Evolutionary conservation across 2,329 filamentous ascomycete genomes (phyloP), one percentile per base, ranked within the genome.

Genomic region (Basipetospora sp.): DNA sequence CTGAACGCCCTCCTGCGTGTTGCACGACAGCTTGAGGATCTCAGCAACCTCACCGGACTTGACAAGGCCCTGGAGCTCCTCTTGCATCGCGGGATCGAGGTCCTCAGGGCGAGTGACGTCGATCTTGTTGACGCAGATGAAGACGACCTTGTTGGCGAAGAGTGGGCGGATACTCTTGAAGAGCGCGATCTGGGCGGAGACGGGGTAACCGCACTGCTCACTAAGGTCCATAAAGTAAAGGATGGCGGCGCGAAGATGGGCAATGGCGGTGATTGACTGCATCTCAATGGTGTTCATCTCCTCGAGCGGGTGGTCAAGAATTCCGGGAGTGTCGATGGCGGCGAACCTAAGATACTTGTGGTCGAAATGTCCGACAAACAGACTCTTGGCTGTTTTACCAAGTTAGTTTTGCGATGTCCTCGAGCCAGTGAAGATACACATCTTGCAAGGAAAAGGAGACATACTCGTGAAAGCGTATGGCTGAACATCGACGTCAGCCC

Each of bases 221-320:
- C 83, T 93, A 43, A 94, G 67, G 66, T 96, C 88, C 83, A 96
- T 94, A 56, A 96, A 96, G 62, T 96, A 96, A 42, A 96, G 68
- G 46, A 98, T 92, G 40, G 88, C 88, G 30, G 87, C 92, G 50
- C 88, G 76, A 54, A 98, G 69, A 66, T 98, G 92, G 36, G 90
- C 90, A 63, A 98, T 94, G 9, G 92, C 90, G 14, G 88, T 96
- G 48, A 98, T 94, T 44, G 82, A 82, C 28, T 38, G 22, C 85
- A 96, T 96, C 63, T 98, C 90, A 54, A 98, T 98, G 3, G 90
- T 96, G 64, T 94, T 94, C 90, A 96, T 98, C 65, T 96, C 90
- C 62, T 96, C 90, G 8, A 98, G 74, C 26, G 88, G 87, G 57
- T 98, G 90, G 51, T 98, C 90, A 43, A 98, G 66, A 48, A 98